phyloP scores from a whole-genome alignment of 768 basidiomycete species.

The Rhodotorula graminis region DNA sequence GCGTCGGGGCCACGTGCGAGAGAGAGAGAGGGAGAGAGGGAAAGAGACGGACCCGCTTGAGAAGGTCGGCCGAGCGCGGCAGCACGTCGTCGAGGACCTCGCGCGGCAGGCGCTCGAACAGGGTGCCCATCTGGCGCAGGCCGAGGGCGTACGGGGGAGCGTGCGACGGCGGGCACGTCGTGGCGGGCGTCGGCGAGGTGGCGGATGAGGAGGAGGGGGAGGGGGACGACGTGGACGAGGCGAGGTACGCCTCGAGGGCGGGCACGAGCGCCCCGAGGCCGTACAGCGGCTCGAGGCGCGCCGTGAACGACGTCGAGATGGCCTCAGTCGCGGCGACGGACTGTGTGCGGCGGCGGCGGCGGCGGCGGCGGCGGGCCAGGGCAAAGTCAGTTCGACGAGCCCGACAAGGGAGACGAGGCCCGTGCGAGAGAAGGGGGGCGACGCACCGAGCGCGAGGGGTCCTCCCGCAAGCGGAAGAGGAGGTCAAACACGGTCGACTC shows the following conservation, averaged over 20 bases:
- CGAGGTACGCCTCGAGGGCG: slow-evolving; percentile 22
- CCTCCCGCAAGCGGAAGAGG: slow-evolving; percentile 33
- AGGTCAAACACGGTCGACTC: slow-evolving; percentile 36
- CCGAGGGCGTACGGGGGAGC: slow-evolving; percentile 31
- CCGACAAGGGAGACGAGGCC: too few species aligned
- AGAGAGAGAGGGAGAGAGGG: neutral
- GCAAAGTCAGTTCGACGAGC: neutral
- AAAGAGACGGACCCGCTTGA: slow-evolving; percentile 29
- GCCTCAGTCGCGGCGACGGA: slow-evolving; percentile 35
- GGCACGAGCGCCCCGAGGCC: slow-evolving; percentile 33
- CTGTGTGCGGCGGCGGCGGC: slow-evolving; percentile 8
- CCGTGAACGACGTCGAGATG: slow-evolving; percentile 30
- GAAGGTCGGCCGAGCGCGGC: slow-evolving; percentile 10
- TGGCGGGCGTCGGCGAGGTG: too few species aligned
- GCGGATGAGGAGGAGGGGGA: neutral
- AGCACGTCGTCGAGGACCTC: slow-evolving; percentile 43
- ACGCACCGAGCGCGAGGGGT: slow-evolving; percentile 22
- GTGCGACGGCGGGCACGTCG: too few species aligned
- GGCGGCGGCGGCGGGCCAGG: too few species aligned
- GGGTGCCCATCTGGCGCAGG: slow-evolving; percentile 30
- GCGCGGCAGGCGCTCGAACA: slow-evolving; percentile 35
- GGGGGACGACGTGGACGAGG: neutral
- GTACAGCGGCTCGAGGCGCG: slow-evolving; percentile 40
- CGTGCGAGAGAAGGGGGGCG: neutral
- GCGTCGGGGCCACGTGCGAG: too few species aligned